Conservation (phyloP, 768 basidiomycete species). For the Lentinula detonsa region DNA sequence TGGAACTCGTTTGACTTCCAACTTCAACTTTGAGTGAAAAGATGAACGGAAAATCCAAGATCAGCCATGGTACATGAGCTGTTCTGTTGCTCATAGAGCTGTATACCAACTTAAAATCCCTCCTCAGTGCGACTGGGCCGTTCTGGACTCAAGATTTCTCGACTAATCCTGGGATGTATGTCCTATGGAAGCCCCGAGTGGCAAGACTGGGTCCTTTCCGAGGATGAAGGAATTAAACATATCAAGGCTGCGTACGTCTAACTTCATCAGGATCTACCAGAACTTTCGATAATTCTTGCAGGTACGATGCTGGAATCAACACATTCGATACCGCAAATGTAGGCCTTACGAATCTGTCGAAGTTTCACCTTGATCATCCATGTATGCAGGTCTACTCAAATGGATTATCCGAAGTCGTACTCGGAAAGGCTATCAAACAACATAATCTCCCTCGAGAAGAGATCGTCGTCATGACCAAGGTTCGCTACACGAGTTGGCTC, state of each 20-base stretch:
- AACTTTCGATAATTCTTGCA: slow-evolving; percentile 9
- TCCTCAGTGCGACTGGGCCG: slow-evolving; percentile 34
- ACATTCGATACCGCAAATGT: slow-evolving; percentile 57
- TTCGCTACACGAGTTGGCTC: slow-evolving; percentile 13
- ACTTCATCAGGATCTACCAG: not conserved
- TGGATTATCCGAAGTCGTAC: slow-evolving; percentile 56
- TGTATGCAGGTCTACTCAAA: slow-evolving; percentile 53
- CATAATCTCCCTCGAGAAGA: slow-evolving; percentile 64
- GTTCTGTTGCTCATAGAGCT: too few species aligned
- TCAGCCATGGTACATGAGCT: too few species aligned
- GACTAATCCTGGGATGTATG: slow-evolving; percentile 62
- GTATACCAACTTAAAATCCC: too few species aligned
- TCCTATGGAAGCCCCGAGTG: slow-evolving; percentile 49
- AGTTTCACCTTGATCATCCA: not conserved
- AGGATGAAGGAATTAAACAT: slow-evolving; percentile 46
- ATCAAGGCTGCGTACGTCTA: slow-evolving; percentile 36
- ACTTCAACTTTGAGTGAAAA: too few species aligned
- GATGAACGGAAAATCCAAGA: too few species aligned
- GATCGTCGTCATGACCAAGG: slow-evolving; percentile 77
- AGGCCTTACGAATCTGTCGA: not conserved
- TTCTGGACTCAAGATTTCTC: slow-evolving; percentile 59
- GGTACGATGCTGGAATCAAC: slow-evolving; percentile 60
- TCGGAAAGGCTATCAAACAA: slow-evolving; percentile 69
- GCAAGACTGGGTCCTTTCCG: slow-evolving; percentile 40
- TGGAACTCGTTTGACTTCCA: too few species aligned